Conservation (phyloP, 257 asterid species). For the Solanum rostratum region DNA sequence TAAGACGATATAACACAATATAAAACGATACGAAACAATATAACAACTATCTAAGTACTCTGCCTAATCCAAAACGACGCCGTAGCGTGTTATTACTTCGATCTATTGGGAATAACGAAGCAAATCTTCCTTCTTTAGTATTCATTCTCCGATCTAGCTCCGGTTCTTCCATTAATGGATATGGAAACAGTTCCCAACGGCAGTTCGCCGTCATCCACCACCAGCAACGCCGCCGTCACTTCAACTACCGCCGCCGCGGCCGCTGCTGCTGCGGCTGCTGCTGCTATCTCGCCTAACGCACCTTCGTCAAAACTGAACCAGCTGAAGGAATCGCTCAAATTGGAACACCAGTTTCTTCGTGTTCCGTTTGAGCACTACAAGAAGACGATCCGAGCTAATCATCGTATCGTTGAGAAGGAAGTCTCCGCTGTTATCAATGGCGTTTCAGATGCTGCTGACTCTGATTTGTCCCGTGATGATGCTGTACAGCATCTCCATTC, state of each 20-base stretch:
- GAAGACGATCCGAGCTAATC: constrained; percentile 90
- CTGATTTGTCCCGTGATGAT: constrained; percentile 31
- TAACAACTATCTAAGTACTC: background rate
- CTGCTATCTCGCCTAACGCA: constrained; percentile 3
- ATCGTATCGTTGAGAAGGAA: constrained; percentile 85
- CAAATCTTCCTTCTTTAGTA: background rate
- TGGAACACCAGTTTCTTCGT: constrained; percentile 91
- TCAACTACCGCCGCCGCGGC: constrained; percentile 3
- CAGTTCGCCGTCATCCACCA: constrained; percentile 18
- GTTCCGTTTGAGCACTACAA: constrained; percentile 95
- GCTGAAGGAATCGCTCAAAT: constrained; percentile 59
- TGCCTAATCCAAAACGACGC: background rate
- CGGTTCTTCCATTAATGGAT: constrained; percentile 36
- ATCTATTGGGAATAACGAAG: background rate
- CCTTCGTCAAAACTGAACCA: constrained; percentile 48
- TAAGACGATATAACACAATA: no score
- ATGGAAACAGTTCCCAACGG: constrained; percentile 51
- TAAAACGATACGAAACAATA: background rate
- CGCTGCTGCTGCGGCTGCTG: background rate
- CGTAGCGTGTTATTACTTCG: background rate
- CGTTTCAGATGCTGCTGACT: constrained; percentile 36
- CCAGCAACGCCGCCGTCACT: background rate
- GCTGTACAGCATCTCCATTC: constrained; percentile 18
- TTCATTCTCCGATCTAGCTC: background rate
- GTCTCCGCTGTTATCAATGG: constrained; percentile 59